Evolutionary conservation across 352 stramenopile species (phyloP).

Genomic region (Aphanomyces cochlioides): DNA sequence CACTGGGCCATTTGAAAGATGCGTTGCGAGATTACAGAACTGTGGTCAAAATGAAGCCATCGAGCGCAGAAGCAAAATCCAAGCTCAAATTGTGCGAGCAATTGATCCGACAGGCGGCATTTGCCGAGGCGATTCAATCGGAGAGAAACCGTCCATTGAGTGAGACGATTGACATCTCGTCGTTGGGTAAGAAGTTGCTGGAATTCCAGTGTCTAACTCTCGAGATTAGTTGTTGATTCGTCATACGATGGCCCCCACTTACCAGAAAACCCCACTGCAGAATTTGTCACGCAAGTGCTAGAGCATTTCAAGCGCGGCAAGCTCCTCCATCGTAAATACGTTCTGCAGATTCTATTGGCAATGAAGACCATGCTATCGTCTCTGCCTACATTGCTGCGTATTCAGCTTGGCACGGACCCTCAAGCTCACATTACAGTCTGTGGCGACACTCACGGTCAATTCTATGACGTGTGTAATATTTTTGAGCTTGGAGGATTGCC

Average conservation of each 20-base stretch:
- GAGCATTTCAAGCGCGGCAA: slow-evolving; percentile 97
- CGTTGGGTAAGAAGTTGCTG: slow-evolving; percentile 42
- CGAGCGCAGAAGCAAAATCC: slow-evolving; percentile 87
- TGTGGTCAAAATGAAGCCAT: slow-evolving; percentile 94
- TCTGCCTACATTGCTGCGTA: slow-evolving; percentile 89
- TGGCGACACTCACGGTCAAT: slow-evolving; percentile 99
- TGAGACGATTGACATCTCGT: slow-evolving; percentile 88
- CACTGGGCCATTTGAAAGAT: slow-evolving; percentile 95
- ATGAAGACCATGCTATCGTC: slow-evolving; percentile 89
- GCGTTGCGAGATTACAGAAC: slow-evolving; percentile 96
- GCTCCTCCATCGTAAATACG: slow-evolving; percentile 97
- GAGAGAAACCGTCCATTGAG: slow-evolving; percentile 91
- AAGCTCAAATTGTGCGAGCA: slow-evolving; percentile 98
- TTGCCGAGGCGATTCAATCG: slow-evolving; percentile 95
- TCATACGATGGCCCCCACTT: slow-evolving; percentile 77
- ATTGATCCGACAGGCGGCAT: slow-evolving; percentile 94
- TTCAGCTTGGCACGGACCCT: slow-evolving; percentile 47
- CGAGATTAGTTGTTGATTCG: slow-evolving; percentile 62
- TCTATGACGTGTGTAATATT: slow-evolving; percentile 99
- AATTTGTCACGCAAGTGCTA: slow-evolving; percentile 91
- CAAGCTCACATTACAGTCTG: slow-evolving; percentile 91
- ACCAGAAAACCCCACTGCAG: slow-evolving; percentile 51
- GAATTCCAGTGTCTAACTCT: not conserved
- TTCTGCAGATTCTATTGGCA: slow-evolving; percentile 93
- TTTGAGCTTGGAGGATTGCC: slow-evolving; percentile 98